Evolutionary conservation across 2,329 filamentous ascomycete species (phyloP).

Genomic region (Albifimbria verrucaria): DNA sequence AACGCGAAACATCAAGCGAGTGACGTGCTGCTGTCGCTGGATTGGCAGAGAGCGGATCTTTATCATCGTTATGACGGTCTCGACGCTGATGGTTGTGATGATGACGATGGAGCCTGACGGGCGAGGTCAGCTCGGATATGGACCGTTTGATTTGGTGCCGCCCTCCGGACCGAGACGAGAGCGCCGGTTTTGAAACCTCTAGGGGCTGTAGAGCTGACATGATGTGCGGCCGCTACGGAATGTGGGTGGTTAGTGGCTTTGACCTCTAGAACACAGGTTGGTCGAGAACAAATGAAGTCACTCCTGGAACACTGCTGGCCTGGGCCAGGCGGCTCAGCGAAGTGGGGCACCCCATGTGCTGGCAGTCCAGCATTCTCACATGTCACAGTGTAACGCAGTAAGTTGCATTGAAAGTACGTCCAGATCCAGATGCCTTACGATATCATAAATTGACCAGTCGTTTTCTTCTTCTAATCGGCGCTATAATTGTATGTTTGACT

Average conservation of each 20-base stretch:
- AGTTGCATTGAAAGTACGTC: too few species aligned
- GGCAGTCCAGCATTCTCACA: too few species aligned
- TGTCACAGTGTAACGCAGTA: too few species aligned
- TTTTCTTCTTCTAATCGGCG: too few species aligned
- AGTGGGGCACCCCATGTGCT: too few species aligned
- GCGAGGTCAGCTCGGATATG: constrained; percentile 50
- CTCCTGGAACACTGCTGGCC: too few species aligned
- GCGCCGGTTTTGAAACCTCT: not conserved
- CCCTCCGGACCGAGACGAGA: constrained; percentile 20
- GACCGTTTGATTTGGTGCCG: constrained; percentile 55
- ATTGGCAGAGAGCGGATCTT: constrained; percentile 19
- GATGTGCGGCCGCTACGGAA: constrained; percentile 4
- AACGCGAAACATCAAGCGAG: constrained; percentile 44
- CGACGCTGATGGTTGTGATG: constrained; percentile 25
- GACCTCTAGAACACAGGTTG: not conserved
- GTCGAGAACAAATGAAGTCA: not conserved
- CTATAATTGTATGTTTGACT: too few species aligned
- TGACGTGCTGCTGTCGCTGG: constrained; percentile 27
- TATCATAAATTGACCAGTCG: too few species aligned
- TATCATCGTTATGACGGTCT: constrained; percentile 24
- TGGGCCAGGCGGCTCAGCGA: too few species aligned
- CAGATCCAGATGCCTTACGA: too few species aligned
- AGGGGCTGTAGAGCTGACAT: constrained; percentile 10
- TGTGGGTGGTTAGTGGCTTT: not conserved
- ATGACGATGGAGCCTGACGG: constrained; percentile 38